Evolutionary conservation across 345 rosid genomes (phyloP).

Genomic region (Lepidium africanum): DNA sequence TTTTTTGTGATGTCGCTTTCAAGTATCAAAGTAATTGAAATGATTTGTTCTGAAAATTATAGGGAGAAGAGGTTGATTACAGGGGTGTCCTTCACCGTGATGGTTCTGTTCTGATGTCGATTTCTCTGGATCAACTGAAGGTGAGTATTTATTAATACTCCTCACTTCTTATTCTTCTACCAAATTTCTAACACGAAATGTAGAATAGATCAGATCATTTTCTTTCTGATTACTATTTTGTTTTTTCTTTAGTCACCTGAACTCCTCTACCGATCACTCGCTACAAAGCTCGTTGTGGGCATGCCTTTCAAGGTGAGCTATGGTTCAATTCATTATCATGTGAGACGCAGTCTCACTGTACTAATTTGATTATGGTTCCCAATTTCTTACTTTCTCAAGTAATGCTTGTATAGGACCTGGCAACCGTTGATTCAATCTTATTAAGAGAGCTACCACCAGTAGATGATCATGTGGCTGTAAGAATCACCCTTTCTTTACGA

Average conservation of each 20-base stretch:
- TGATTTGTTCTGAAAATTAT: slow-evolving; percentile 10
- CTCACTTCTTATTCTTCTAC: neutral
- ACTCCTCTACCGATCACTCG: slow-evolving; percentile 83
- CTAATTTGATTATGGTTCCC: neutral
- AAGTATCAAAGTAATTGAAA: neutral
- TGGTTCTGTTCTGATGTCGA: slow-evolving; percentile 90
- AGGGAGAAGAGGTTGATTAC: slow-evolving; percentile 96
- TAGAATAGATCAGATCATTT: neutral
- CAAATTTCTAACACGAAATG: neutral
- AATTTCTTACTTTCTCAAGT: slow-evolving; percentile 5
- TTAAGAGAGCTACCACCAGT: slow-evolving; percentile 81
- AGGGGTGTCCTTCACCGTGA: slow-evolving; percentile 95
- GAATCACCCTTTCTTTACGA: slow-evolving; percentile 21
- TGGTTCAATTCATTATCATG: neutral
- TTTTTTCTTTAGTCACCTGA: slow-evolving; percentile 56
- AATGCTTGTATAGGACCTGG: slow-evolving; percentile 59
- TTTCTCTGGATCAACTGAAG: slow-evolving; percentile 78
- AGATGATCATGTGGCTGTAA: slow-evolving; percentile 82
- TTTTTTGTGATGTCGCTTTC: neutral
- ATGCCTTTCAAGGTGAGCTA: slow-evolving; percentile 92
- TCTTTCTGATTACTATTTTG: neutral
- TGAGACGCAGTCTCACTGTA: neutral
- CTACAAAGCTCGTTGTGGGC: slow-evolving; percentile 83
- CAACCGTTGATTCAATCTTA: slow-evolving; percentile 86
- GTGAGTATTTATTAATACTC: slow-evolving; percentile 24